Conservation (phyloP, 352 stramenopile genomes). For the Globisporangium cederbergense region DNA sequence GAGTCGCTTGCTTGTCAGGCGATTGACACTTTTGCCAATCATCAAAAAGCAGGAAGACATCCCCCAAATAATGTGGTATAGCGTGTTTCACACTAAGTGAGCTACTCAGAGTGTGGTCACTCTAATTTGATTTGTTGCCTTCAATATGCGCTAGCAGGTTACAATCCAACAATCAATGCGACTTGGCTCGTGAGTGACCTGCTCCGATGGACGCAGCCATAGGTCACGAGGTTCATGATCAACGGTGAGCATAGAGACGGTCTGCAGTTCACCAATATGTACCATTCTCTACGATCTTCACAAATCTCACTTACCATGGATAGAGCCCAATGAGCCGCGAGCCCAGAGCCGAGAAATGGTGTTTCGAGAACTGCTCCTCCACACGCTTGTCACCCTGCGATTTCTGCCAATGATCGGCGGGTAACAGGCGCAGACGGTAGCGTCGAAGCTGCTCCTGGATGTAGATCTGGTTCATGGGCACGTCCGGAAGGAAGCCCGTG, state of each 20-base stretch:
- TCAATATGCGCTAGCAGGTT: no score
- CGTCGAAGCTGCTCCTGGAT: conserved; percentile 67
- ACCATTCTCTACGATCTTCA: neutral
- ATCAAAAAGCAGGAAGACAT: no score
- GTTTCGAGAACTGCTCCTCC: conserved; percentile 53
- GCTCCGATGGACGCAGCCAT: no score
- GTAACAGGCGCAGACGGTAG: conserved; percentile 59
- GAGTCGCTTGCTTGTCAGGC: neutral
- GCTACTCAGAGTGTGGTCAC: neutral
- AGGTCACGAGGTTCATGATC: no score
- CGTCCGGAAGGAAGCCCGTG: conserved; percentile 76
- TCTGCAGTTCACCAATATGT: neutral
- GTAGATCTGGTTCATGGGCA: conserved; percentile 70
- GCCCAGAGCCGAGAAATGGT: conserved; percentile 64
- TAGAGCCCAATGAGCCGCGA: conserved; percentile 60
- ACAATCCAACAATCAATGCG: no score
- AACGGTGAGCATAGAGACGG: no score
- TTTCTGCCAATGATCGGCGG: conserved; percentile 80
- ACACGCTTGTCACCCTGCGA: conserved; percentile 48
- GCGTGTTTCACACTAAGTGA: neutral
- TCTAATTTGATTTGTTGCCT: neutral
- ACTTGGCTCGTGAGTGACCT: no score
- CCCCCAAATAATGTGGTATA: neutral
- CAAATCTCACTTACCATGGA: conserved; percentile 34
- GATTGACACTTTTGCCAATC: conserved; percentile 9